phyloP scores from a whole-genome alignment of 345 rosid species.

The Moricandia moricandioides region DNA sequence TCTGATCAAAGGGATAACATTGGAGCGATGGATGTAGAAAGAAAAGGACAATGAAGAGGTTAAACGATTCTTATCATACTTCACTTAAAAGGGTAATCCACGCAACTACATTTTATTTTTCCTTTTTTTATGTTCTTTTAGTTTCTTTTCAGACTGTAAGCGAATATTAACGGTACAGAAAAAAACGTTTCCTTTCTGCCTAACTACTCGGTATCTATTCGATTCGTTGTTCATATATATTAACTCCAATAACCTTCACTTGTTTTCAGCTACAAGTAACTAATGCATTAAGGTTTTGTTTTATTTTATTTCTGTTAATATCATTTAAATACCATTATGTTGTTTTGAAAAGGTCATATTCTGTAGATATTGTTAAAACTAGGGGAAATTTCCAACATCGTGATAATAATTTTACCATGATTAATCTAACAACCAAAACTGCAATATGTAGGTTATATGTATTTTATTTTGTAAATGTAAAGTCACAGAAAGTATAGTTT shows the following conservation, averaged over 20 bases:
- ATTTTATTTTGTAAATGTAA: neutral
- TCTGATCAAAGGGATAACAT: slow-evolving; percentile 11
- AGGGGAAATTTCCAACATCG: neutral
- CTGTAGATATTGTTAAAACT: neutral
- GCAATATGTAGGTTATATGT: neutral
- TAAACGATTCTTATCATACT: slow-evolving; percentile 37
- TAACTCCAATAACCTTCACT: neutral
- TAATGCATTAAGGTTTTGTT: neutral
- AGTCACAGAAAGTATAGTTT: neutral
- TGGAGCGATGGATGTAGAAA: slow-evolving; percentile 14
- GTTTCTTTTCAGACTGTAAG: slow-evolving; percentile 6
- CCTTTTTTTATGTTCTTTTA: neutral
- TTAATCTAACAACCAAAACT: neutral
- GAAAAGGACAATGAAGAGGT: slow-evolving; percentile 27
- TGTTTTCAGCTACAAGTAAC: neutral
- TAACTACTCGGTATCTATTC: slow-evolving; percentile 1
- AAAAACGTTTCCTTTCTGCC: slow-evolving; percentile 6
- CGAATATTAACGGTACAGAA: slow-evolving; percentile 12
- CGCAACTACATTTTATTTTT: slow-evolving; percentile 11
- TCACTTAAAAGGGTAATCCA: slow-evolving; percentile 32
- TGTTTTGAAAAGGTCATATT: too few species aligned
- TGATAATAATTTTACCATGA: too few species aligned
- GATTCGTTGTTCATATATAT: neutral
- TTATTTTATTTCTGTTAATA: neutral
- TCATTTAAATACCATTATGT: neutral